phyloP scores from a whole-genome alignment of 257 asterid species.

The Rauvolfia tetraphylla region DNA sequence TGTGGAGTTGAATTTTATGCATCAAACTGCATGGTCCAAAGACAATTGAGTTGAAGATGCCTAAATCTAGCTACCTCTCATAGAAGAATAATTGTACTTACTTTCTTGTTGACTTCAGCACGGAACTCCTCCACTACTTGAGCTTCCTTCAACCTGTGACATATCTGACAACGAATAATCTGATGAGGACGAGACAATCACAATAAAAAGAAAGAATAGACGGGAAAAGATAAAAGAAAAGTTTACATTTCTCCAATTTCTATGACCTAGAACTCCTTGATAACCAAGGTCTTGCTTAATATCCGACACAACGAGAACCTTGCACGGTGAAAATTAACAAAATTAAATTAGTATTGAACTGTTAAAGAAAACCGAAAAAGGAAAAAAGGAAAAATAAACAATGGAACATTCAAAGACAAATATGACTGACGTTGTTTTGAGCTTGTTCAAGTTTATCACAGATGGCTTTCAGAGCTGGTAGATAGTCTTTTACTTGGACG shows the following conservation, averaged over 20 bases:
- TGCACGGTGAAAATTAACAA: slow-evolving; percentile 19
- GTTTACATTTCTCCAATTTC: slow-evolving; percentile 75
- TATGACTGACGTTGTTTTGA: slow-evolving; percentile 59
- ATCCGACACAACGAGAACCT: slow-evolving; percentile 87
- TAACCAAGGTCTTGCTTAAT: slow-evolving; percentile 75
- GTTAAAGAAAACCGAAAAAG: slow-evolving; percentile 7
- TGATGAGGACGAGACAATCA: slow-evolving; percentile 9
- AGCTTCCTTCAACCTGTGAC: slow-evolving; percentile 76
- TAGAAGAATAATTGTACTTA: slow-evolving; percentile 12
- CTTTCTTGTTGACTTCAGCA: slow-evolving; percentile 62
- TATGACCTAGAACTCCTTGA: slow-evolving; percentile 57
- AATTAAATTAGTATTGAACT: slow-evolving; percentile 11
- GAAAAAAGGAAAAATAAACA: not conserved
- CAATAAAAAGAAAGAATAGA: not conserved
- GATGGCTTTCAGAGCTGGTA: slow-evolving; percentile 68
- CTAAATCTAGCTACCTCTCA: too few species aligned
- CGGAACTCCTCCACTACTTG: slow-evolving; percentile 56
- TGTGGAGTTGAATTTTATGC: not conserved
- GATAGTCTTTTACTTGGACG: slow-evolving; percentile 61
- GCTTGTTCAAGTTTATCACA: slow-evolving; percentile 79
- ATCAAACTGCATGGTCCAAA: not conserved
- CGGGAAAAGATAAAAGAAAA: not conserved
- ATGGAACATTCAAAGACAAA: slow-evolving; percentile 2
- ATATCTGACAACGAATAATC: slow-evolving; percentile 41
- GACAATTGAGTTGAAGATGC: not conserved